Evolutionary conservation across 768 basidiomycete genomes (phyloP), one percentile per base, ranked within the genome.

Genomic region (Rhizopogon rudus): DNA sequence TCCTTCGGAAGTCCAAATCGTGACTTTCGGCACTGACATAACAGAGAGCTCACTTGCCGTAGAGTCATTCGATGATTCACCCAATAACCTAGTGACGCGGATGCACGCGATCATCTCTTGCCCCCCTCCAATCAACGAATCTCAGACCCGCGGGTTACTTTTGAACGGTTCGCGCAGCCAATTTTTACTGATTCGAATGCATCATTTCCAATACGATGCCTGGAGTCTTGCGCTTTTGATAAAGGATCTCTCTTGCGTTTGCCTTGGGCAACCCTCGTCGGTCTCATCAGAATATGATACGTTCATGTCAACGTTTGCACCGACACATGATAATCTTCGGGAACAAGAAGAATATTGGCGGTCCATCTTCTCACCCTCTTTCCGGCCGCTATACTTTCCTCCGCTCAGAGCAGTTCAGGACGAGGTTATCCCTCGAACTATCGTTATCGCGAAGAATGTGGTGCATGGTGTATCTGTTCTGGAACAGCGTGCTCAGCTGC

Each of bases 201-300:
- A 79, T 54, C 78, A 79, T 61, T 77, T 77, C 64, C 78, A 78
- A 63, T 80, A 79, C 59, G 78, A 79, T 49, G 78, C 76, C 6
- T 74, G 75, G 75, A 77, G 76, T 60, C 63, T 79, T 31, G 67
- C 61, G 28, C 65, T 79, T 22, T 59, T 80, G 12, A 48, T 75
- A 1, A 64, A 74, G 50, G 76, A 78, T 54, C 67, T 80, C n/a
- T 59, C 65, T 12, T 58, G 61, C 5, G 35, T 76, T 14, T 79
- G 77, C 59, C 54, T 57, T 5, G 70, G 65, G 5, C 51, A 56
- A 16, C 54, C 57, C 13, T 62, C 70, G 8, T 51, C 46, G 17
- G 63, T 61, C 37, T 60, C 63, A 2, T 61, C 61, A 37, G 63
- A 73, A 51, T 40, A 69, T 37, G 54, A 50, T 20, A 51, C 63